Evolutionary conservation across 2,329 filamentous ascomycete species (phyloP).

Genomic region (Aureobasidium zeae): DNA sequence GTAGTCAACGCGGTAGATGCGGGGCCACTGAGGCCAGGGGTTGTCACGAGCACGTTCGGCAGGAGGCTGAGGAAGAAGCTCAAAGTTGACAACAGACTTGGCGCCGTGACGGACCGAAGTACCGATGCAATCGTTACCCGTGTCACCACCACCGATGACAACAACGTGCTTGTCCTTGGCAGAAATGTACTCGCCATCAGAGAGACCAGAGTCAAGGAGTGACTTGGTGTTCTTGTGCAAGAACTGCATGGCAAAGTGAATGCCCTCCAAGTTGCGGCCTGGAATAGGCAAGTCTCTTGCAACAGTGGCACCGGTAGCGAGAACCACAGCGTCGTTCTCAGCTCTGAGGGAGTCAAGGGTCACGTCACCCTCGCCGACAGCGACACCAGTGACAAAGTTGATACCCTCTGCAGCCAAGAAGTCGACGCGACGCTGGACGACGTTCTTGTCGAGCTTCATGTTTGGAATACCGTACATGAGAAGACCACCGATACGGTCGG

Average conservation of each 20-base stretch:
- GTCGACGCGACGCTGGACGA: slow-evolving; percentile 89
- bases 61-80: slow-evolving; percentile 85
- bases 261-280: slow-evolving; percentile 75
- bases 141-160: slow-evolving; percentile 95
- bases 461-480: slow-evolving; percentile 99
- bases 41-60: slow-evolving; percentile 86
- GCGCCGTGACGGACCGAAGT: slow-evolving; percentile 92
- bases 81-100: slow-evolving; percentile 94
- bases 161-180: slow-evolving; percentile 94
- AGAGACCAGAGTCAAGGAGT: slow-evolving; percentile 79
- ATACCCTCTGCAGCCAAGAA: slow-evolving; percentile 89
- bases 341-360: slow-evolving; percentile 63
- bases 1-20: slow-evolving; percentile 97
- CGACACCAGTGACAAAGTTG: slow-evolving; percentile 66
- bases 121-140: slow-evolving; percentile 95
- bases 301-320: slow-evolving; percentile 87
- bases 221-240: slow-evolving; percentile 97
- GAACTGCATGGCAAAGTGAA: slow-evolving; percentile 97
- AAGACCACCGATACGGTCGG: slow-evolving; percentile 80
- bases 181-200: slow-evolving; percentile 78
- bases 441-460: slow-evolving; percentile 98
- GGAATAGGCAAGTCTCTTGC: slow-evolving; percentile 87
- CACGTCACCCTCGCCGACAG: slow-evolving; percentile 63
- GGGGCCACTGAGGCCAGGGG: slow-evolving; percentile 97
- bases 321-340: slow-evolving; percentile 72